Evolutionary conservation across 2,329 filamentous ascomycete species (phyloP), one percentile per base, ranked within the genome.

Genomic region (Gaeumannomyces sp.): DNA sequence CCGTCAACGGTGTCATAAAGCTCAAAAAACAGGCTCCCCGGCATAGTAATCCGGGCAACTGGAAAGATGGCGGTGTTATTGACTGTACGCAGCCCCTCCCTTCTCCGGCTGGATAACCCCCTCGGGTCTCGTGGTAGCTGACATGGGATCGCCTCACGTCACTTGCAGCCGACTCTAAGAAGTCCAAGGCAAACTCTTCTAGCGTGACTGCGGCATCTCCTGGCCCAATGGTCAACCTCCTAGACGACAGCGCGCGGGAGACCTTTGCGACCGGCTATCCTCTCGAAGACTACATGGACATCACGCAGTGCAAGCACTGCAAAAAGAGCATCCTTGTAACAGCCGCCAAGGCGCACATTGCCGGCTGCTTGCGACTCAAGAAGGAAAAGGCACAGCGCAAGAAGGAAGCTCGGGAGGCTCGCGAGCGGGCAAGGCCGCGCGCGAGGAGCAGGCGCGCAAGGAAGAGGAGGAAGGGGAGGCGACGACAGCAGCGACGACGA

Each of bases 231-330:
- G 82, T 88, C 25, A 88, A 88, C 71, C 84, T 86, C 64, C 84
- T 97, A 63, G 91, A 96, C 71, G 88, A 93, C 66, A 85, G 82
- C 67, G 87, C 91, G 19, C 85, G 90, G 70, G 87, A 92, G 66
- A 90, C 90, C 5, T 97, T 97, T 75, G 83, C 87, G 4, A 93
- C 89, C 60, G 92, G 92, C 67, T 87, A 89, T 65, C 92, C 93
- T 0, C 83, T 96, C 69, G 89, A 93, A 70, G 93, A 97, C 72
- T 83, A 82, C 65, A 85, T 90, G 14, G 92, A 96, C 68, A 84
- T 92, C 13, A 88, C 95, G 62, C 84, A 90, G 69, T 99, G 94
- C 83, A 97, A 95, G 75, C 92, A 96, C 75, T 99, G 94, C 79
- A 97, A 95, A 77, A 93, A 96, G 71, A 90, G 90, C 63, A 85